Evolutionary conservation across 352 stramenopile genomes (phyloP), one percentile per base, ranked within the genome.

Genomic region (Globisporangium barbulae): DNA sequence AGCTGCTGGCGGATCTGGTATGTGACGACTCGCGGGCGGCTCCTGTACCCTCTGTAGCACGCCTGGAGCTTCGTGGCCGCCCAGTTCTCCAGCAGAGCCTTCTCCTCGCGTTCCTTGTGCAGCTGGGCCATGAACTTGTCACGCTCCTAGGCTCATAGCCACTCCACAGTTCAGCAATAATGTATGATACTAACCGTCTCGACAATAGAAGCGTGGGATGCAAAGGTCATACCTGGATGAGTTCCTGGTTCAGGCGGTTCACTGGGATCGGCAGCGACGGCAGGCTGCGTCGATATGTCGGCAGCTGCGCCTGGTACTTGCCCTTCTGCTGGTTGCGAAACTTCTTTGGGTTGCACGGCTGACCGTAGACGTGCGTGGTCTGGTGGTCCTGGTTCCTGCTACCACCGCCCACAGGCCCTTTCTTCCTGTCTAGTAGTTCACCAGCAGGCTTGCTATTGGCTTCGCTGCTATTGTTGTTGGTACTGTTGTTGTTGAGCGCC

Each of bases 61-160:
- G 81, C 73, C 53, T 91, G 83, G 61, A 91, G 89, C 41, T 76
- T 83, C 9, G 71, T 89, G 5, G 78, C 77, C 5, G 83, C 83
- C 83, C 83, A 91, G 17, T 52, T 67, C 30, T 91, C 83, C 0
- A 88, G 68, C 30, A 65, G 42, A 0, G 53, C 17, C 33, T 89
- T 89, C 31, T 85, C 76, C 1, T 74, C 63, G 6, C 81, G 73
- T 47, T 91, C 83, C 17, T 71, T 65, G 3, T 68, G 44, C 25
- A 91, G 63, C 47, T 88, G 78, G 7, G 68, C 69, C 80, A 90
- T 87, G 49, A 90, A 91, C 7, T 58, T 71, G 49, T 89, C 75
- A 59, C 79, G 70, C 47, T 91, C 83, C 2, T 81, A 58, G 31
- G 6, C 8, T 52, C 21, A 41, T 41, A 17, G 13, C 31, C 21